Conservation (phyloP, 2,329 filamentous ascomycete species). For the Dactylellina leptospora region DNA sequence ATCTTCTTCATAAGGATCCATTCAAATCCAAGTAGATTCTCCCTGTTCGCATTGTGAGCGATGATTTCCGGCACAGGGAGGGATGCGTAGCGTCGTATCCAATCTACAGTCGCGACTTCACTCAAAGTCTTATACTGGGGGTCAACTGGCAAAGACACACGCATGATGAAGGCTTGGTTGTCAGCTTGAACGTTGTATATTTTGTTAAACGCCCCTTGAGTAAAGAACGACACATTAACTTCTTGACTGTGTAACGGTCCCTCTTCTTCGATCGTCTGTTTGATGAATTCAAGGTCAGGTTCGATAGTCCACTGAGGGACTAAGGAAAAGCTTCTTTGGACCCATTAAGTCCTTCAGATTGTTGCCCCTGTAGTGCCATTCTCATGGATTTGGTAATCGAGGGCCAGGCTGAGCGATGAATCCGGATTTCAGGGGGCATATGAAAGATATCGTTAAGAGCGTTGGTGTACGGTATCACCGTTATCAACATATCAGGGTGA, state of each 20-base stretch:
- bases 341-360: too few relatives aligned
- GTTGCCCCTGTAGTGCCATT: too few relatives aligned
- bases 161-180: background rate
- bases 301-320: background rate
- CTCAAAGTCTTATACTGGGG: slow-evolving; percentile 13
- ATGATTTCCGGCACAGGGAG: slow-evolving; percentile 57
- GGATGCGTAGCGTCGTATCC: slow-evolving; percentile 55
- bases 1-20: slow-evolving; percentile 59
- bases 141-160: slow-evolving; percentile 14
- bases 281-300: too few relatives aligned
- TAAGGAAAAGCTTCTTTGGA: too few relatives aligned
- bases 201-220: slow-evolving; percentile 18
- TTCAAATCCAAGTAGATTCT: slow-evolving; percentile 58
- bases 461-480: too few relatives aligned
- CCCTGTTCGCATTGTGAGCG: slow-evolving; percentile 44
- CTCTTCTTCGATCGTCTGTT: too few relatives aligned
- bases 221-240: slow-evolving; percentile 1
- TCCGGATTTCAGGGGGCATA: too few relatives aligned
- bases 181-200: background rate
- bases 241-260: too few relatives aligned
- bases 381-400: too few relatives aligned
- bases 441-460: too few relatives aligned
- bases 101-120: slow-evolving; percentile 56
- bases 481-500: too few relatives aligned
- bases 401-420: too few relatives aligned